Conservation (phyloP, 129 eudicot species). For the Artemisia tridentata region DNA sequence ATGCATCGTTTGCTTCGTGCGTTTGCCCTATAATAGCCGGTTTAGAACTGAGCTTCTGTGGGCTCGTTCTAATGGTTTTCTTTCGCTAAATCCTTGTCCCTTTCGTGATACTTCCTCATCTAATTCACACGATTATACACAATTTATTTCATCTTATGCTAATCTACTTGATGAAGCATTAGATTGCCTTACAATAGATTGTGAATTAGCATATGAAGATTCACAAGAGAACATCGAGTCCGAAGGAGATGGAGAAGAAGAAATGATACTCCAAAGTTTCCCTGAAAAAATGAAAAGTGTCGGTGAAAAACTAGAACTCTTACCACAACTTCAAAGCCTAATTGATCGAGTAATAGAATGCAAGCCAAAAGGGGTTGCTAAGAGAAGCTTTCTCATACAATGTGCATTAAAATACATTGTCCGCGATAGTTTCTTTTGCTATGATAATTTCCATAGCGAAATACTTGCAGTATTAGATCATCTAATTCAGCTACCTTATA, state of each 20-base stretch:
- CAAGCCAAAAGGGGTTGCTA: constrained; percentile 50
- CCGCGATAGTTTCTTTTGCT: constrained; percentile 66
- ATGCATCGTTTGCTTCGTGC: constrained; percentile 68
- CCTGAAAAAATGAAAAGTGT: constrained; percentile 36
- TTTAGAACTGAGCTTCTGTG: constrained; percentile 53
- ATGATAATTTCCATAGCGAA: constrained; percentile 41
- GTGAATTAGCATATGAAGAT: constrained; percentile 1
- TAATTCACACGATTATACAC: constrained; percentile 51
- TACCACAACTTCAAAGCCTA: constrained; percentile 61
- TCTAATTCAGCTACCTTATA: constrained; percentile 54
- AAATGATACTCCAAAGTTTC: background rate
- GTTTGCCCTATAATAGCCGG: constrained; percentile 40
- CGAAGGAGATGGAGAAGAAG: constrained; percentile 6
- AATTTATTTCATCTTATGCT: constrained; percentile 57
- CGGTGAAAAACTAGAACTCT: constrained; percentile 32
- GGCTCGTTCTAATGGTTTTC: constrained; percentile 43
- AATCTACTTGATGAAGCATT: constrained; percentile 59
- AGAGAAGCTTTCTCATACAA: constrained; percentile 52
- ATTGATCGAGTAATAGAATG: constrained; percentile 63
- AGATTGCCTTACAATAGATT: constrained; percentile 30
- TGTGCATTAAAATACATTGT: constrained; percentile 50
- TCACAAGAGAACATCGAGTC: background rate
- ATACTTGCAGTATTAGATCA: constrained; percentile 49
- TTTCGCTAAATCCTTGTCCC: constrained; percentile 56
- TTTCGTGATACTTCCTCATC: constrained; percentile 61